phyloP scores from a whole-genome alignment of 768 basidiomycete species.

The Hemileccinum rubropunctum region DNA sequence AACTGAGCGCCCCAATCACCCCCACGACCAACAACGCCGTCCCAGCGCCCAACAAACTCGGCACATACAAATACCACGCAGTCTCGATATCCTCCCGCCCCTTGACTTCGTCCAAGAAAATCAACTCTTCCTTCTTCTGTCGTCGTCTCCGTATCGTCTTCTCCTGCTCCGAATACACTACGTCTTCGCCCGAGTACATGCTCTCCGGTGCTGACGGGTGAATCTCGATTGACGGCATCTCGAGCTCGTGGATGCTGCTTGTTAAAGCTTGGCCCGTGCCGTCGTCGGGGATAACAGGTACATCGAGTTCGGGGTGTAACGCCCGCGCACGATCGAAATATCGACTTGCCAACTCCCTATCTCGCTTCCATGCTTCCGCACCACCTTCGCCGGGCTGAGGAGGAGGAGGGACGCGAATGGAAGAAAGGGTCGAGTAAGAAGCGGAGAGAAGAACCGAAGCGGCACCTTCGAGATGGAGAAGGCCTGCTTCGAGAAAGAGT shows the following conservation, averaged over 20 bases:
- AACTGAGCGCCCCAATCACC: slow-evolving; percentile 73
- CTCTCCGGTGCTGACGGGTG: slow-evolving; percentile 26
- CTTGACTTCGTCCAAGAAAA: slow-evolving; percentile 44
- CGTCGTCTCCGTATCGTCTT: slow-evolving; percentile 44
- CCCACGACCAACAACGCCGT: slow-evolving; percentile 78
- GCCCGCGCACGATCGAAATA: slow-evolving; percentile 70
- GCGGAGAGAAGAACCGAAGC: slow-evolving; percentile 69
- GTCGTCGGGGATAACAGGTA: slow-evolving; percentile 62
- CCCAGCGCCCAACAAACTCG: slow-evolving; percentile 79
- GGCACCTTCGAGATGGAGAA: slow-evolving; percentile 79
- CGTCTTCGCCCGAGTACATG: slow-evolving; percentile 27
- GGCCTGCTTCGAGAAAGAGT: slow-evolving; percentile 74
- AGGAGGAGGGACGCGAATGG: slow-evolving; percentile 63
- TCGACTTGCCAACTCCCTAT: slow-evolving; percentile 65
- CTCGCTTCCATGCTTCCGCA: slow-evolving; percentile 70
- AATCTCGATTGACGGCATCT: slow-evolving; percentile 69
- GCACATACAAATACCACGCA: slow-evolving; percentile 79
- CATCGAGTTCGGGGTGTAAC: slow-evolving; percentile 62
- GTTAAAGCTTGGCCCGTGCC: slow-evolving; percentile 26
- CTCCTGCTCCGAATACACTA: slow-evolving; percentile 29
- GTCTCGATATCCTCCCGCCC: slow-evolving; percentile 58
- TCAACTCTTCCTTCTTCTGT: slow-evolving; percentile 55
- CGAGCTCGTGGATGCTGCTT: slow-evolving; percentile 41
- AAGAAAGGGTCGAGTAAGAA: slow-evolving; percentile 74
- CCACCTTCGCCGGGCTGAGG: slow-evolving; percentile 53